phyloP scores from a whole-genome alignment of 2,329 filamentous ascomycete genomes.

The Aspergillus sergii region DNA sequence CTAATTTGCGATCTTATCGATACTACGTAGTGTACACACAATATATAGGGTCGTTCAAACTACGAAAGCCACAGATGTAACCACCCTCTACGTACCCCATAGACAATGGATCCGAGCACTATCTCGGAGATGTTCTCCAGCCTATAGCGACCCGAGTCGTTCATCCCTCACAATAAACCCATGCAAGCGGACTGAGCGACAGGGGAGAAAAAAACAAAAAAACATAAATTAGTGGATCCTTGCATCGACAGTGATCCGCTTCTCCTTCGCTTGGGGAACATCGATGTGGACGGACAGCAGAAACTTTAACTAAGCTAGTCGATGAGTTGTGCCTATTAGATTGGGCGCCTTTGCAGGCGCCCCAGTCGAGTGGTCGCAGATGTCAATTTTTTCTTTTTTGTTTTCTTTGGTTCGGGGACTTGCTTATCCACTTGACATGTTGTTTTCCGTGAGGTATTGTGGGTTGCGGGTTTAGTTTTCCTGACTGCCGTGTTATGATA shows the following conservation, averaged over 20 bases:
- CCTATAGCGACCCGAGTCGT: not conserved
- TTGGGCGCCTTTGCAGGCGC: conserved; percentile 6
- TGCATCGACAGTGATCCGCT: not conserved
- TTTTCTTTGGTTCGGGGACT: not conserved
- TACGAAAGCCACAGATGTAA: not conserved
- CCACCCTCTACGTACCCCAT: not conserved
- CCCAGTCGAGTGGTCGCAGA: conserved; percentile 20
- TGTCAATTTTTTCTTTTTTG: conserved; percentile 10
- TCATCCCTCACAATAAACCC: not conserved
- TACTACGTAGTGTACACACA: not conserved
- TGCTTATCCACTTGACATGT: conserved; percentile 11
- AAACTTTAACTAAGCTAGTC: conserved; percentile 20
- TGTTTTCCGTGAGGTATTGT: not conserved
- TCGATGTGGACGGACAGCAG: not conserved
- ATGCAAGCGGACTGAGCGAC: conserved; percentile 10
- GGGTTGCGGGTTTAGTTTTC: not conserved
- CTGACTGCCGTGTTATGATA: not conserved
- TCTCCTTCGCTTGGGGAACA: not conserved
- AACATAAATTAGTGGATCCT: not conserved
- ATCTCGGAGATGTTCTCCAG: not conserved
- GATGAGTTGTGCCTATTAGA: conserved; percentile 23
- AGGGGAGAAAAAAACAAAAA: conserved; percentile 5
- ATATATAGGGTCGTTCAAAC: not conserved
- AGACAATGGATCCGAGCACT: not conserved
- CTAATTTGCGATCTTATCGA: not conserved